Conservation (phyloP, 805 yeast species). For the Pichia phayaonensis region DNA sequence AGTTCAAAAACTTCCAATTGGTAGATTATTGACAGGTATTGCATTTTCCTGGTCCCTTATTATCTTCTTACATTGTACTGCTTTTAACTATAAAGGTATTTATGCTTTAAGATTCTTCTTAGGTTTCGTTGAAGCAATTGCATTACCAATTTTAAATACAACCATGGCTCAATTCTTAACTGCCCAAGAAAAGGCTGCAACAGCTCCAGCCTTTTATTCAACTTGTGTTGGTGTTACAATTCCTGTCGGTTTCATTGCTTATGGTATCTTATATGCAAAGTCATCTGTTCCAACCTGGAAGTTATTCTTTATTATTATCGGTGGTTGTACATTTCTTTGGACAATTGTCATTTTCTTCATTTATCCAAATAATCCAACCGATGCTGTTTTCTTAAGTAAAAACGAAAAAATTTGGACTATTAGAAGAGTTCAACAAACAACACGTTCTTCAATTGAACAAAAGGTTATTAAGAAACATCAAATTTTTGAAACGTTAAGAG, state of each 20-base stretch:
- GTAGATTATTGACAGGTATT: conserved; percentile 31
- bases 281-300: conserved; percentile 35
- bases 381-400: conserved; percentile 37
- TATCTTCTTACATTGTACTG: conserved; percentile 40
- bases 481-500: conserved; percentile 41
- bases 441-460: conserved; percentile 36
- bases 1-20: conserved; percentile 38
- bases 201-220: conserved; percentile 47
- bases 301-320: conserved; percentile 22
- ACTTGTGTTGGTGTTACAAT: conserved; percentile 41
- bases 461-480: conserved; percentile 41
- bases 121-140: conserved; percentile 42
- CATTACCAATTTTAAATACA: conserved; percentile 36
- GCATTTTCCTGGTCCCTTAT: conserved; percentile 38
- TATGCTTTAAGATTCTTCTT: conserved; percentile 41
- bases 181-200: conserved; percentile 36
- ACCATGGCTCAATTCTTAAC: conserved; percentile 46
- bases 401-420: conserved; percentile 48
- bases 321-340: conserved; percentile 42
- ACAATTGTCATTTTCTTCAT: conserved; percentile 29
- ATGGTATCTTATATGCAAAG: conserved; percentile 25
- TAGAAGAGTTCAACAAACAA: conserved; percentile 33
- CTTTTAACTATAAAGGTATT: conserved; percentile 38
- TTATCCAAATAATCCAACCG: conserved; percentile 53
- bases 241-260: conserved; percentile 35